These are phyloP conservation scores for Endocalyx cinctus DNA, from an alignment of 2,329 filamentous ascomycete genomes.

Conservation along the genomic window DNA sequence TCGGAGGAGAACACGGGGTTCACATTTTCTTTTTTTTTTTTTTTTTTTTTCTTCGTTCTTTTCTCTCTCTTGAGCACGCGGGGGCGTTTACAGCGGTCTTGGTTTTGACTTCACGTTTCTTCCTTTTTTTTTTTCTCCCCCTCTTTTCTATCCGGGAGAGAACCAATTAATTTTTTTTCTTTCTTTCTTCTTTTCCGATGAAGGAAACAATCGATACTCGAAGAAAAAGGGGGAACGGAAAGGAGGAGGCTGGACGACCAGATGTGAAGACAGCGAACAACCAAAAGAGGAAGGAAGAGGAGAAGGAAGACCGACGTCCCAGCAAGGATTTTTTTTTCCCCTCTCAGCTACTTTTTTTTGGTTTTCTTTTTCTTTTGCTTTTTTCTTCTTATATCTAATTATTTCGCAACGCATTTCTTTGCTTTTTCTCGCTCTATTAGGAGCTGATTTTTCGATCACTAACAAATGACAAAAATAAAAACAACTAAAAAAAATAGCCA, in stretches of 20 bases:
- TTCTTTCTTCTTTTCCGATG: not conserved
- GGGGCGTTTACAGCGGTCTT: too few relatives aligned
- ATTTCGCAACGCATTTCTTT: conserved; percentile 9
- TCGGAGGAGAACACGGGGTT: too few relatives aligned
- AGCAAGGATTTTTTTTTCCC: conserved; percentile 11
- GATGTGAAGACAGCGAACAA: not conserved
- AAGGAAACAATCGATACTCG: conserved; percentile 11
- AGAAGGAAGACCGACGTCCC: not conserved
- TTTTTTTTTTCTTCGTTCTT: too few relatives aligned
- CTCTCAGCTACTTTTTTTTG: conserved; percentile 8
- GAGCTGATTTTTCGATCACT: too few relatives aligned
- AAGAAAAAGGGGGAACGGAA: not conserved
- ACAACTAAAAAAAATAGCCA: too few relatives aligned
- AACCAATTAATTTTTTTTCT: not conserved
- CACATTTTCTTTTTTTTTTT: too few relatives aligned
- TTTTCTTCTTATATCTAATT: conserved; percentile 12
- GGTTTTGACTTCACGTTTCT: not conserved
- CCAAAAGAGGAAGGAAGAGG: not conserved
- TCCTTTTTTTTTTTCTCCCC: not conserved
- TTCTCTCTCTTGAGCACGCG: too few relatives aligned
- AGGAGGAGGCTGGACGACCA: not conserved
- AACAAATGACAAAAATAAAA: too few relatives aligned
- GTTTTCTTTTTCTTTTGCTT: conserved; percentile 10
- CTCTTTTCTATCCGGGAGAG: not conserved
- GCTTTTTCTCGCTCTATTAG: conserved; percentile 8